Evolutionary conservation across 768 basidiomycete species (phyloP), one percentile per base, ranked within the genome.

Genomic region (Leccinellum albellum): DNA sequence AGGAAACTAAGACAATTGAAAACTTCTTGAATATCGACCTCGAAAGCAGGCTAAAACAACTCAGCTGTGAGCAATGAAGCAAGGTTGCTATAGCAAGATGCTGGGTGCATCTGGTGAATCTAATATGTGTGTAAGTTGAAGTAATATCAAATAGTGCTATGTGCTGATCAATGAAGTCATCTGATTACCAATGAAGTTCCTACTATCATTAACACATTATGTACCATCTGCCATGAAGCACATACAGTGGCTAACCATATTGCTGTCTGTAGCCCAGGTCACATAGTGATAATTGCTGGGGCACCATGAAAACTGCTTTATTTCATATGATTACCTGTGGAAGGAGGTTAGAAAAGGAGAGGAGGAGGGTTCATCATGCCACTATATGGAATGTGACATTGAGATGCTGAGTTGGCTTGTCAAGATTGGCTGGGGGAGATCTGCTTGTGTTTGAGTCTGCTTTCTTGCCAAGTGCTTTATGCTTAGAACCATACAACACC

Each of bases 401-500:
- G 10, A 13, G 10, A 64, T 12, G 32, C 15, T 33, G 21, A 67
- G 15, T 31, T 51, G 8, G n/a, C 56, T 67, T 7, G 62, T 62
- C 21, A 67, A 28, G 35, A 54, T 13, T 17, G 15, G 6, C 13
- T 29, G 55, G 2, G 42, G 15, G 35, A 7, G 9, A 23, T 44
- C 45, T 6, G 10, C 15, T 6, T 24, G 8, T 14, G 3, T 14
- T 32, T 13, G 13, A n/a, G 15, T 29, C 23, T 59, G 26, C 33
- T 13, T 47, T 35, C 54, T 55, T 23, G 60, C 56, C 12, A 71
- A 59, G 20, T 56, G 50, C 32, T 65, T 63, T 61, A 64, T 67
- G 35, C 59, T 65, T 3, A 64, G 29, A 33, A 72, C 57, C 54
- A 68, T 50, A 32, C 45, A 54, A 52, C 70, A 70, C 6, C 65